Conservation (phyloP, 1,284 basidiomycete species). For the Marasmius fiardii region DNA sequence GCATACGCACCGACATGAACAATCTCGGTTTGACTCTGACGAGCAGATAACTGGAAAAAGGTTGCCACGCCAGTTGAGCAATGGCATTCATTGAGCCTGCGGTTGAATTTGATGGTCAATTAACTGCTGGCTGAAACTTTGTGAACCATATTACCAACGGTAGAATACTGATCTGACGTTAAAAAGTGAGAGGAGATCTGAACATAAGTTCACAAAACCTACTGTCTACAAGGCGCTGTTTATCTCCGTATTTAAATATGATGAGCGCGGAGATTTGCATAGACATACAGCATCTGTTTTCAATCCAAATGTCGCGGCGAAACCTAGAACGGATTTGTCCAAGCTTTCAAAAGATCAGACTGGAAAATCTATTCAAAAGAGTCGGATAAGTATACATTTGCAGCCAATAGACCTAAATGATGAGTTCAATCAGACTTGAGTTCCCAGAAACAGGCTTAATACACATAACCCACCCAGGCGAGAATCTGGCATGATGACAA, state of each 20-base stretch:
- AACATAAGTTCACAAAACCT: not conserved
- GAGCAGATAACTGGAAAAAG: conserved; percentile 16
- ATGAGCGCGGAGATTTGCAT: no score
- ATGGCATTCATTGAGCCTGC: conserved; percentile 17
- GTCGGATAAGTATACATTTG: conserved; percentile 13
- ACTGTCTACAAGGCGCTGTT: not conserved
- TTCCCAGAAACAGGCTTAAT: not conserved
- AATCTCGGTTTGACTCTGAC: conserved; percentile 14
- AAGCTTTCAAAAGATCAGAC: conserved; percentile 4
- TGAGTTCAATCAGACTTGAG: not conserved
- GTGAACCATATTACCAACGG: not conserved
- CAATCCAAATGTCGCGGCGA: conserved; percentile 14
- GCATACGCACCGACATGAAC: conserved; percentile 12
- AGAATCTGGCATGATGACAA: not conserved
- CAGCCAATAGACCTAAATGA: conserved; percentile 11
- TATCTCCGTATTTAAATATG: not conserved
- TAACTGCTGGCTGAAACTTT: not conserved
- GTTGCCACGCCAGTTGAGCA: conserved; percentile 16
- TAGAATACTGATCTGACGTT: not conserved
- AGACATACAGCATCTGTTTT: conserved; percentile 8
- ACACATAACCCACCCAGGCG: not conserved
- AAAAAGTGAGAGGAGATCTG: not conserved
- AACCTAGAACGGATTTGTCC: conserved; percentile 14
- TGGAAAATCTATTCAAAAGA: not conserved
- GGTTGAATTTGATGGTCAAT: not conserved